Evolutionary conservation across 2,329 filamentous ascomycete genomes (phyloP).

Genomic region (Trichoderma sp.): DNA sequence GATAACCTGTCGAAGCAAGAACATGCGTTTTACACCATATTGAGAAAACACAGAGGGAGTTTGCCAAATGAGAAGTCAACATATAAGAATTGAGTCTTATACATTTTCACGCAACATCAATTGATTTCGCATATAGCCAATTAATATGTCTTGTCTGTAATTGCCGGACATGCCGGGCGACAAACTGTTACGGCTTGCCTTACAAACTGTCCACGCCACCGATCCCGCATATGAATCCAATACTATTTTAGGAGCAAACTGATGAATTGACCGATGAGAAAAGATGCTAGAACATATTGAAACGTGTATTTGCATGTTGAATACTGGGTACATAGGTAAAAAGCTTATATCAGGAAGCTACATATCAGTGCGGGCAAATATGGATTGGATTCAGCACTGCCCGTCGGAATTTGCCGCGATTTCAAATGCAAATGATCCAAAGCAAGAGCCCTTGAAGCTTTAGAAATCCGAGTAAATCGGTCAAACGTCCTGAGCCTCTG

Average conservation of each 20-base stretch:
- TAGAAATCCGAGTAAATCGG: background rate
- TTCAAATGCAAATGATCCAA: background rate
- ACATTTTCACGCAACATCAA: background rate
- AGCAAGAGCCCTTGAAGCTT: too few relatives aligned
- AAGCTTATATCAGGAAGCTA: background rate
- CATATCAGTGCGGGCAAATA: background rate
- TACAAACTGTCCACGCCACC: background rate
- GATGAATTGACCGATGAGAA: background rate
- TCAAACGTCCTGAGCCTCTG: background rate
- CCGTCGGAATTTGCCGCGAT: background rate
- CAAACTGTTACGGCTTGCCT: background rate
- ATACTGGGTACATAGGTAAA: background rate
- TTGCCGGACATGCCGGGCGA: background rate
- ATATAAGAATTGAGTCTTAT: background rate
- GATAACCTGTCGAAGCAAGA: background rate
- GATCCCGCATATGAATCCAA: background rate
- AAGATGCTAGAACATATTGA: background rate
- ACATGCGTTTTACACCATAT: background rate
- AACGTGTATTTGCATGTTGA: background rate
- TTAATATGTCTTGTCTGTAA: background rate
- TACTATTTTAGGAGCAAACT: background rate
- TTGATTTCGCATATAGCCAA: background rate
- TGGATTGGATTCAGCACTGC: background rate
- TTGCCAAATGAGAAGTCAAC: background rate
- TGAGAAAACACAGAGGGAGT: background rate